These are phyloP conservation scores for Gomphus bonarii DNA, from an alignment of 1,284 basidiomycete species.

Conservation along the genomic window DNA sequence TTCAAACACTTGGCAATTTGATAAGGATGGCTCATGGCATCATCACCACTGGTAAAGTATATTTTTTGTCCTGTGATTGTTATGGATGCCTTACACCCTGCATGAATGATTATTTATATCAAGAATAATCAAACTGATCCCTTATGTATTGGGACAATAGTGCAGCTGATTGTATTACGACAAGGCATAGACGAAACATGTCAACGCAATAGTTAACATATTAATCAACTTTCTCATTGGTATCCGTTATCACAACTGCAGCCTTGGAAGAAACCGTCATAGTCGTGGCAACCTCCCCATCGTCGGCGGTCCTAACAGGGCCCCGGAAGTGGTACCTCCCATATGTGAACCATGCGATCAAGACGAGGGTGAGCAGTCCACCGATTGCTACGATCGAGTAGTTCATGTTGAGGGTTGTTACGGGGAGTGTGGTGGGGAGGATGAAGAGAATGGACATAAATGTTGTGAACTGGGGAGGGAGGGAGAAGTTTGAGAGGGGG, in stretches of 20 bases:
- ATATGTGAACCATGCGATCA: conserved; percentile 32
- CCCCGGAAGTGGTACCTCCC: conserved; percentile 23
- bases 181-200: no score
- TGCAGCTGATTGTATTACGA: no score
- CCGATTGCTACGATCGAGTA: conserved; percentile 47
- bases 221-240: background rate
- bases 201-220: background rate
- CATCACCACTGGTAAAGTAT: no score
- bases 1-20: no score
- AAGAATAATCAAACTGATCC: no score
- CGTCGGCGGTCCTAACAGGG: conserved; percentile 20
- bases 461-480: conserved; percentile 31
- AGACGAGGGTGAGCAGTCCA: conserved; percentile 31
- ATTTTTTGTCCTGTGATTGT: no score
- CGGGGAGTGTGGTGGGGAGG: conserved; percentile 50
- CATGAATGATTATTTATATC: no score
- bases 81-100: no score
- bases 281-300: background rate
- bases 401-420: conserved; percentile 53
- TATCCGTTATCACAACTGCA: background rate
- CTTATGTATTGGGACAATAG: no score
- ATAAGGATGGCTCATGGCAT: no score
- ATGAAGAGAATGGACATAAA: conserved; percentile 45
- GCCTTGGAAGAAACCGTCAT: background rate
- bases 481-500: background rate